Percentiles rank a stretch among this genome's conserved stretches.
Conservation (phyloP, 768 basidiomycete genomes). For the Suillus brevipes region DNA sequence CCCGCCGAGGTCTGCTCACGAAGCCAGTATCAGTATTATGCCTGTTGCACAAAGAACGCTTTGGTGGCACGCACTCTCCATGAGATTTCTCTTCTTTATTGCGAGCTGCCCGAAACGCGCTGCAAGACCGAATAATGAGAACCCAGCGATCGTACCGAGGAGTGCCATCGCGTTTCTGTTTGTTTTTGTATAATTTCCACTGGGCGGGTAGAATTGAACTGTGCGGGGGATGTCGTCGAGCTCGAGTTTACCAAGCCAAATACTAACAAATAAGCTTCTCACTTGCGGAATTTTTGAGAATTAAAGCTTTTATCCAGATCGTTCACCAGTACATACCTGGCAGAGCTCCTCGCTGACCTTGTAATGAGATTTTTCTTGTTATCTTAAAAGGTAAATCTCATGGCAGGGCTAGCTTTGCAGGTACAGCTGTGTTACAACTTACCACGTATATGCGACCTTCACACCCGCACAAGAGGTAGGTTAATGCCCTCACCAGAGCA, state of each 20-base stretch:
- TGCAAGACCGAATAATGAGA: conserved; percentile 80
- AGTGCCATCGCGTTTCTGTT: conserved; percentile 51
- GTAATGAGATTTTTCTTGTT: not conserved
- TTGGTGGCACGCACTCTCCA: conserved; percentile 64
- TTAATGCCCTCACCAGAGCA: too few relatives aligned
- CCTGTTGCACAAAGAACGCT: not conserved
- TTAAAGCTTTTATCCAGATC: too few relatives aligned
- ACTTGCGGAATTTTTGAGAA: too few relatives aligned
- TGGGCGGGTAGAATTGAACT: not conserved
- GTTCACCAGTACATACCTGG: too few relatives aligned
- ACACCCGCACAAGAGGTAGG: too few relatives aligned
- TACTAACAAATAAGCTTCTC: not conserved
- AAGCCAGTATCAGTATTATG: not conserved
- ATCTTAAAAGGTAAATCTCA: not conserved
- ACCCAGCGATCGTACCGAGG: conserved; percentile 70
- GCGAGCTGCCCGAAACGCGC: conserved; percentile 85
- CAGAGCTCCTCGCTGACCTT: not conserved
- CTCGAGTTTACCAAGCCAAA: not conserved
- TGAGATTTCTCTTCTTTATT: conserved; percentile 77
- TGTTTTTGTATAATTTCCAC: not conserved
- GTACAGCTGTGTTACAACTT: too few relatives aligned
- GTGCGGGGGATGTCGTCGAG: not conserved
- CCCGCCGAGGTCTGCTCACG: conserved; percentile 61
- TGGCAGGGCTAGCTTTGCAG: too few relatives aligned
- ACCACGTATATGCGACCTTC: too few relatives aligned